Evolutionary conservation across 495 filamentous ascomycete species (phyloP).

Genomic region (Jackrogersella multiformis): DNA sequence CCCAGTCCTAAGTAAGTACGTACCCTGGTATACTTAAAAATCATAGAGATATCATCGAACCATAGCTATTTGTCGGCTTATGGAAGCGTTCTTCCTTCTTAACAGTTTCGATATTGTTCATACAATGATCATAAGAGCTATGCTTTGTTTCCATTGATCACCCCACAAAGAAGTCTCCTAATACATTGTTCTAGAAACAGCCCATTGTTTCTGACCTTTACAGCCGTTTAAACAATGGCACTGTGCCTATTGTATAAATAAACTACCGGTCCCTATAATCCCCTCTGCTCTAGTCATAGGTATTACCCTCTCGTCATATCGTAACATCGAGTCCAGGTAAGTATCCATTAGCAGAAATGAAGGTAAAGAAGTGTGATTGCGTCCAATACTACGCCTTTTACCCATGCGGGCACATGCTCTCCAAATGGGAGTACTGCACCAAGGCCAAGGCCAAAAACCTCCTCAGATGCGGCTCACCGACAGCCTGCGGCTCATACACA

Average conservation of each 20-base stretch:
- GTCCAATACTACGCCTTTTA: conserved; percentile 13
- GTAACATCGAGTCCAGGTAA: neutral
- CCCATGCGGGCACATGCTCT: conserved; percentile 25
- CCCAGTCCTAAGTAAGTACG: neutral
- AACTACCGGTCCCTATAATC: too few species aligned
- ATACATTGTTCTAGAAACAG: conserved; percentile 14
- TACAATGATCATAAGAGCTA: too few species aligned
- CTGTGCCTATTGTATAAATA: neutral
- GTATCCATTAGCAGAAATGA: neutral
- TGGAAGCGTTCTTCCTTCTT: too few species aligned
- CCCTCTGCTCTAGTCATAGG: too few species aligned
- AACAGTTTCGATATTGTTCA: too few species aligned
- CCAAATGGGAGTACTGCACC: conserved; percentile 19
- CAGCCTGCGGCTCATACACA: neutral
- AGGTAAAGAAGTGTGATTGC: conserved; percentile 20
- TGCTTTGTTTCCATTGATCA: neutral
- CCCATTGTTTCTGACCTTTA: neutral
- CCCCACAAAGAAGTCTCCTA: neutral
- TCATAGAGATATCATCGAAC: too few species aligned
- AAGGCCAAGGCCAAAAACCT: conserved; percentile 25
- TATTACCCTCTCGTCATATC: too few species aligned
- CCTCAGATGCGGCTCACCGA: neutral
- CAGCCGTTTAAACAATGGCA: neutral
- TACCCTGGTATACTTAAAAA: neutral
- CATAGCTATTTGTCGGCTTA: too few species aligned